Evolutionary conservation across 768 basidiomycete genomes (phyloP).

Genomic region (Naganishia onofrii): DNA sequence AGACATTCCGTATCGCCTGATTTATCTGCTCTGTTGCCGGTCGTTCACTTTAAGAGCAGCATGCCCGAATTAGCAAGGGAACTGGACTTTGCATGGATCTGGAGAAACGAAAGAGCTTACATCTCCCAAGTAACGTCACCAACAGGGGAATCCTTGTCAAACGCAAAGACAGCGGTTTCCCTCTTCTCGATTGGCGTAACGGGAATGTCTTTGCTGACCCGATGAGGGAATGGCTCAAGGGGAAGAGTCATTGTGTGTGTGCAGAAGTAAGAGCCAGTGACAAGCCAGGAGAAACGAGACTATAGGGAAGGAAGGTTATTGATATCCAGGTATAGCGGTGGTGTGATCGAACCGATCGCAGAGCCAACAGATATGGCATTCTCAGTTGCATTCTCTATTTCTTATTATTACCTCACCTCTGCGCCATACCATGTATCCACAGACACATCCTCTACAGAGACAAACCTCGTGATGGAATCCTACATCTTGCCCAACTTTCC

Average conservation of each 20-base stretch:
- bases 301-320: no score
- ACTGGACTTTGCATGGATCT: not conserved
- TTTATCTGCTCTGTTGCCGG: conserved; percentile 20
- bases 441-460: not conserved
- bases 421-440: not conserved
- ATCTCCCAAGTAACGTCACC: conserved; percentile 15
- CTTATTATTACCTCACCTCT: not conserved
- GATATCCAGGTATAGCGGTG: no score
- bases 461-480: conserved; percentile 47
- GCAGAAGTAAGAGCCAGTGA: no score
- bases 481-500: conserved; percentile 43
- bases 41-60: not conserved
- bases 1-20: conserved; percentile 18
- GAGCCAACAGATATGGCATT: no score
- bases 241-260: conserved; percentile 2
- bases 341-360: no score
- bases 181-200: conserved; percentile 13
- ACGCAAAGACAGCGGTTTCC: conserved; percentile 8
- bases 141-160: conserved; percentile 17
- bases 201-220: not conserved
- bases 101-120: not conserved
- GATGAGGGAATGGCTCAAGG: conserved; percentile 15
- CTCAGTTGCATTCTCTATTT: no score
- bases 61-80: not conserved
- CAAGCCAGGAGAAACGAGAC: no score